These are phyloP conservation scores for maize (Zea mays) DNA, from an alignment of 176 grass and related monocot genomes.

Conservation along the genomic window Zm-B73-REFERENCE-NAM-5.0 NC_050103.1:155144001-155144500, in stretches of 20 bases:
- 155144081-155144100: slow-evolving; percentile 95
- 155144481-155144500: slow-evolving; percentile 87
- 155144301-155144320: slow-evolving; percentile 68
- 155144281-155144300: slow-evolving; percentile 71
- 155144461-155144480: slow-evolving; percentile 84
- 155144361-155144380: slow-evolving; percentile 87
- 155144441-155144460: slow-evolving; percentile 91
- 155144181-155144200: slow-evolving; percentile 90
- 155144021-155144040: slow-evolving; percentile 95
- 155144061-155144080: slow-evolving; percentile 95
- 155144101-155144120: slow-evolving; percentile 97
- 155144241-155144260: slow-evolving; percentile 97
- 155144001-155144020: slow-evolving; percentile 98
- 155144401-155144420: slow-evolving; percentile 70
- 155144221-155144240: slow-evolving; percentile 83
- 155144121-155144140: slow-evolving; percentile 97
- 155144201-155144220: slow-evolving; percentile 66
- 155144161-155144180: slow-evolving; percentile 92
- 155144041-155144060: slow-evolving; percentile 67
- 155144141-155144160: slow-evolving; percentile 88
- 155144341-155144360: slow-evolving; percentile 83
- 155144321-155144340: slow-evolving; percentile 62
- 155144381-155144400: slow-evolving; percentile 94
- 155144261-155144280: slow-evolving; percentile 82
- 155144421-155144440: slow-evolving; percentile 84